These are phyloP conservation scores for Posidonia australis DNA, from an alignment of 106 monocot genomes.

Conservation along the genomic window DNA sequence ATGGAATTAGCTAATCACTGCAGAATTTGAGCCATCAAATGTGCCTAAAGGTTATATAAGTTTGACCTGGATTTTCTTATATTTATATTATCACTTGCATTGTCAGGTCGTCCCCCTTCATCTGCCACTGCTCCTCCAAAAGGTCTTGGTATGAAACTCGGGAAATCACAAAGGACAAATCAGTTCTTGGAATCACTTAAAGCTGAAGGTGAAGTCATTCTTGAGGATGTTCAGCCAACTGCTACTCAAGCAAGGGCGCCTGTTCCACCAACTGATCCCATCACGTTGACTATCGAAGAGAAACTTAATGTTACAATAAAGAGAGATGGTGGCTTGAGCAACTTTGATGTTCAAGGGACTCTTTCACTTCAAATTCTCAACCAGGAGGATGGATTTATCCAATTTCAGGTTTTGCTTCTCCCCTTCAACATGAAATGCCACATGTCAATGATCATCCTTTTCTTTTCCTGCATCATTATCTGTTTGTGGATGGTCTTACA, in stretches of 20 bases:
- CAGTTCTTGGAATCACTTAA: slow-evolving; percentile 90
- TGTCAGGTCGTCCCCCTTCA: slow-evolving; percentile 60
- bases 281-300: slow-evolving; percentile 90
- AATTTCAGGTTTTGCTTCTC: slow-evolving; percentile 59
- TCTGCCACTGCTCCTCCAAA: slow-evolving; percentile 74
- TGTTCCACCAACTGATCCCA: slow-evolving; percentile 70
- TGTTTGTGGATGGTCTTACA: too few relatives aligned
- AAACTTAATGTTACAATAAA: slow-evolving; percentile 58
- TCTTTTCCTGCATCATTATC: too few relatives aligned
- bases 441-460: too few relatives aligned
- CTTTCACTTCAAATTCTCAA: slow-evolving; percentile 92
- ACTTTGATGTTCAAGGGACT: slow-evolving; percentile 93
- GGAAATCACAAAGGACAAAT: slow-evolving; percentile 67
- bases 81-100: background rate
- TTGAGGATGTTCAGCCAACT: slow-evolving; percentile 73
- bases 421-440: too few relatives aligned
- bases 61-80: background rate
- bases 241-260: slow-evolving; percentile 30
- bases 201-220: slow-evolving; percentile 97
- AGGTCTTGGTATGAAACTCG: slow-evolving; percentile 93
- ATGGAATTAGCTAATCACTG: too few relatives aligned
- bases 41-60: background rate
- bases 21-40: background rate
- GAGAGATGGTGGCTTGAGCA: slow-evolving; percentile 83
- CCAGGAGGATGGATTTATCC: slow-evolving; percentile 83